A percentile compares a stretch with the other conserved stretches of the same genome.
These are phyloP conservation scores for Microdochium bolleyi DNA, from an alignment of 2,329 filamentous ascomycete species.

Conservation along the genomic window DNA sequence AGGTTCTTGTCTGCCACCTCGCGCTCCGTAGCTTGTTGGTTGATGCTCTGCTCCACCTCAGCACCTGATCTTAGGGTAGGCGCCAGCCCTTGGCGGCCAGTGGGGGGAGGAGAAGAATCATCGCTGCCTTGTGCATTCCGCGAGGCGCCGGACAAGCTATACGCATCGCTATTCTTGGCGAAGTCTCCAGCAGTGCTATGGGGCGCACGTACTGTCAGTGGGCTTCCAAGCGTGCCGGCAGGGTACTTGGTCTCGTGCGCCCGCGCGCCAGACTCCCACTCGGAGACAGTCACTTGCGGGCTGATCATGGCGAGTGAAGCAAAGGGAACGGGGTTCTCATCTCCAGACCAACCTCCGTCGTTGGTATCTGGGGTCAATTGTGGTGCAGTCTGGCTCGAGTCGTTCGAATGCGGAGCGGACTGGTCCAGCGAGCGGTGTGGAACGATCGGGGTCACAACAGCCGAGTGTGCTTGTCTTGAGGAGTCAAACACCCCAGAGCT, in stretches of 20 bases:
- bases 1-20: slow-evolving; percentile 37
- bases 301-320: slow-evolving; percentile 37
- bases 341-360: slow-evolving; percentile 40
- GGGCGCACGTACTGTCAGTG: slow-evolving; percentile 24
- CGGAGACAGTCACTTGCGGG: slow-evolving; percentile 47
- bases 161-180: slow-evolving; percentile 11
- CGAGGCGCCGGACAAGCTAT: slow-evolving; percentile 12
- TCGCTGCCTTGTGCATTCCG: slow-evolving; percentile 30
- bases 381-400: slow-evolving; percentile 19
- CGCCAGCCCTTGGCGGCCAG: not conserved
- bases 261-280: slow-evolving; percentile 30
- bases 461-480: slow-evolving; percentile 1
- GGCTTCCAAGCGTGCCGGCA: slow-evolving; percentile 7
- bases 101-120: slow-evolving; percentile 21
- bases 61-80: not conserved
- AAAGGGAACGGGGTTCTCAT: slow-evolving; percentile 26
- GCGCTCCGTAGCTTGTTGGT: slow-evolving; percentile 35
- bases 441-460: slow-evolving; percentile 25
- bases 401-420: slow-evolving; percentile 19
- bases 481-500: slow-evolving; percentile 28
- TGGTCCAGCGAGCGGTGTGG: slow-evolving; percentile 26
- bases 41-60: slow-evolving; percentile 26
- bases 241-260: not conserved
- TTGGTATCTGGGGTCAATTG: slow-evolving; percentile 43
- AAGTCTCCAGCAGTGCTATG: slow-evolving; percentile 29